Conservation (phyloP, 2,329 filamentous ascomycete species). For the Fusarium nurragi region DNA sequence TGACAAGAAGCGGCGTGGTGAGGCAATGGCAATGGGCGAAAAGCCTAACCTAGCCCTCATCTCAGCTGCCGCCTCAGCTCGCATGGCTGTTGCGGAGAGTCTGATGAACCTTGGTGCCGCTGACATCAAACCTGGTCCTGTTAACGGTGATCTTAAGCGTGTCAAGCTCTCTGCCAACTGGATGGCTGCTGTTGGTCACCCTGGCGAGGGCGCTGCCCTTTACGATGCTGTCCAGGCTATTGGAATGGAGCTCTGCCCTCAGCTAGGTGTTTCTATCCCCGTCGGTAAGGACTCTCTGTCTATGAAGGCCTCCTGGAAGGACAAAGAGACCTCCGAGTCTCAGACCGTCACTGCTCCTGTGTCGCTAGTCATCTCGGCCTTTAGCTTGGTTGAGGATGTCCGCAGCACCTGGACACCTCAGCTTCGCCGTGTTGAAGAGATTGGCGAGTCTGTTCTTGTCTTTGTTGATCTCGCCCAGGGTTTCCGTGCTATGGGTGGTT, state of each 20-base stretch:
- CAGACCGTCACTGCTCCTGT: constrained; percentile 94
- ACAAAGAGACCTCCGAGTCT: constrained; percentile 68
- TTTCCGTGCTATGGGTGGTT: constrained; percentile 85
- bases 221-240: constrained; percentile 96
- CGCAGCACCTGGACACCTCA: constrained; percentile 94
- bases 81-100: constrained; percentile 95
- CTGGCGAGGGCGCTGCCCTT: constrained; percentile 89
- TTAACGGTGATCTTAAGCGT: constrained; percentile 72
- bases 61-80: constrained; percentile 86
- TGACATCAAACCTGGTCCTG: constrained; percentile 58
- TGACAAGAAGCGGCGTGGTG: constrained; percentile 78
- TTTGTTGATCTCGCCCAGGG: constrained; percentile 90
- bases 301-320: constrained; percentile 97
- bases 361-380: constrained; percentile 90
- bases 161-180: constrained; percentile 95
- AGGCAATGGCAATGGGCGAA: constrained; percentile 98
- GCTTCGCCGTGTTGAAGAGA: constrained; percentile 82
- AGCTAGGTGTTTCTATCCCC: constrained; percentile 91
- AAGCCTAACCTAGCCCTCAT: constrained; percentile 90
- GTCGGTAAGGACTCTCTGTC: constrained; percentile 99
- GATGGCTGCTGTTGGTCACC: constrained; percentile 97
- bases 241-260: constrained; percentile 89
- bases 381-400: constrained; percentile 83
- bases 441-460: constrained; percentile 87
- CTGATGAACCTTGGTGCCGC: constrained; percentile 91